A percentile compares a stretch with the other conserved stretches of the same genome.
phyloP scores from a whole-genome alignment of 352 stramenopile species.

The Phytopythium ostracodes region DNA sequence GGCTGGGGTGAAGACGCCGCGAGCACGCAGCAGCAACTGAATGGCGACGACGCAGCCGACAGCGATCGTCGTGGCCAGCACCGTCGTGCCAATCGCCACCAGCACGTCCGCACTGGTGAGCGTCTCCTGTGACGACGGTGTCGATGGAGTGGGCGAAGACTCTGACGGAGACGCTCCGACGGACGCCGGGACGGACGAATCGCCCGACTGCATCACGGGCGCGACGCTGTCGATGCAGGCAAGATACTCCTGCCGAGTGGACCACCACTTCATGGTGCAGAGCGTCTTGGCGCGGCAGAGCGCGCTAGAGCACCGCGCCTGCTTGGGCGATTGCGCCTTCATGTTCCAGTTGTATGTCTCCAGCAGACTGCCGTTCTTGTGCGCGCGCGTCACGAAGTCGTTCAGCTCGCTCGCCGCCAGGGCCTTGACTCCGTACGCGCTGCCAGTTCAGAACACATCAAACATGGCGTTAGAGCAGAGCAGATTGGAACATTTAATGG shows the following conservation, averaged over 20 bases:
- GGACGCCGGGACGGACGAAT: constrained; percentile 1
- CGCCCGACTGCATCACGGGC: constrained; percentile 6
- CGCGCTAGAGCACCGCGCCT: constrained; percentile 33
- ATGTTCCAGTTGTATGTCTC: constrained; percentile 83
- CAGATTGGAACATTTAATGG: no score
- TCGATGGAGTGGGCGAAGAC: background rate
- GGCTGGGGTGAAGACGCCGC: constrained; percentile 34
- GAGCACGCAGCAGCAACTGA: constrained; percentile 27
- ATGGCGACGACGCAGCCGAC: constrained; percentile 30
- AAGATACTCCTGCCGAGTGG: constrained; percentile 61
- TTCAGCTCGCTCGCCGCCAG: constrained; percentile 40
- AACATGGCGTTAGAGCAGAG: background rate
- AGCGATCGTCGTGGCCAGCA: constrained; percentile 31
- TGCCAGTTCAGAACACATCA: background rate
- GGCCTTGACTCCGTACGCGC: constrained; percentile 52
- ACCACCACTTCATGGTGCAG: constrained; percentile 84
- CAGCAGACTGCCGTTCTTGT: constrained; percentile 46
- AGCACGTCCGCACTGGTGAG: constrained; percentile 27
- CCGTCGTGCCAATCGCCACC: constrained; percentile 40
- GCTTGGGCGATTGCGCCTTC: constrained; percentile 63
- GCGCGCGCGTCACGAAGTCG: constrained; percentile 42
- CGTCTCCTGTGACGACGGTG: constrained; percentile 1
- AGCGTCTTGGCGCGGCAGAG: constrained; percentile 60
- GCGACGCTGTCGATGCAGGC: constrained; percentile 46
- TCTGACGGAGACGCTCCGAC: background rate